Evolutionary conservation across 768 basidiomycete species (phyloP).

Genomic region (Pulveroboletus sp.): DNA sequence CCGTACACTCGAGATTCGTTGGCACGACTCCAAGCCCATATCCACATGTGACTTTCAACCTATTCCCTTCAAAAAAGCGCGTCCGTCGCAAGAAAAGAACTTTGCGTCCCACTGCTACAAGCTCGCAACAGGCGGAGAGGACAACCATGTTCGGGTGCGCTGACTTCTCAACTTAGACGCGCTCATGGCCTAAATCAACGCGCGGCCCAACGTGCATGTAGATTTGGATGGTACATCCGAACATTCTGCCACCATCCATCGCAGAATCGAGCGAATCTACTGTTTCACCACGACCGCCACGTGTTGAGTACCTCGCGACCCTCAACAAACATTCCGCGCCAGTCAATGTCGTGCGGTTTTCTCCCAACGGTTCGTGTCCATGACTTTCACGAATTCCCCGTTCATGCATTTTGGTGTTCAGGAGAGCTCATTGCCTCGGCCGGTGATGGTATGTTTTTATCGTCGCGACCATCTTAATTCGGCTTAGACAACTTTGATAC

Average conservation of each 20-base stretch:
- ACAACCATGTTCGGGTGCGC: slow-evolving; percentile 94
- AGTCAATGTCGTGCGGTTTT: slow-evolving; percentile 95
- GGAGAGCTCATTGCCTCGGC: slow-evolving; percentile 94
- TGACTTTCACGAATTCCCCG: background rate
- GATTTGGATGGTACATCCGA: slow-evolving; percentile 95
- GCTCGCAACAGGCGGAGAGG: slow-evolving; percentile 93
- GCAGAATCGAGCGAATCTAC: slow-evolving; percentile 34
- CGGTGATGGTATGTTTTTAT: slow-evolving; percentile 76
- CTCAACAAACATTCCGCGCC: slow-evolving; percentile 89
- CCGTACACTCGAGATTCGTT: slow-evolving; percentile 89
- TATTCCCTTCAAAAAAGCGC: slow-evolving; percentile 74
- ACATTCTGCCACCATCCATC: slow-evolving; percentile 69
- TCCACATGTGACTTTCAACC: slow-evolving; percentile 97
- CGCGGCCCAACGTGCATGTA: slow-evolving; percentile 28
- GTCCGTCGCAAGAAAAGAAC: slow-evolving; percentile 54
- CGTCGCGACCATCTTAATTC: slow-evolving; percentile 2
- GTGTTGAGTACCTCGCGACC: slow-evolving; percentile 95
- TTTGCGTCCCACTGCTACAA: slow-evolving; percentile 78
- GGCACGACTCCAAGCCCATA: slow-evolving; percentile 95
- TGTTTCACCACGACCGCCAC: slow-evolving; percentile 58
- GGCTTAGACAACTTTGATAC: background rate
- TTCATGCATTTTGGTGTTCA: slow-evolving; percentile 28
- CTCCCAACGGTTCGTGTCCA: slow-evolving; percentile 74
- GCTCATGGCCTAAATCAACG: slow-evolving; percentile 6
- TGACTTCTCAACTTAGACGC: slow-evolving; percentile 8